phyloP scores from a whole-genome alignment of 1,284 basidiomycete genomes.

The Ustilago nuda region DNA sequence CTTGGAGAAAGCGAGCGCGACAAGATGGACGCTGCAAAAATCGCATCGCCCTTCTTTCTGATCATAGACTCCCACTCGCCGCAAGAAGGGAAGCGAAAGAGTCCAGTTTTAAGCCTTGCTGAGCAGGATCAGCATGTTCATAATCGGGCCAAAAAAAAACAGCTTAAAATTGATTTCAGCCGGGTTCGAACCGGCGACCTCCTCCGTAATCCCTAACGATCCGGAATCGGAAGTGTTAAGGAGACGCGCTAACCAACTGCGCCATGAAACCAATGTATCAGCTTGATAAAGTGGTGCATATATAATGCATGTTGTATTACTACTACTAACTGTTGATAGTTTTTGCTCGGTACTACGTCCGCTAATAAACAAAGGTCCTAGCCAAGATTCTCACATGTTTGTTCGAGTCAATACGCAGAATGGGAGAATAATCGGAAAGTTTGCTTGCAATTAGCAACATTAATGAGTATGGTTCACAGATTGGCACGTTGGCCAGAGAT shows the following conservation, averaged over 20 bases:
- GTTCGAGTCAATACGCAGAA: too few species aligned
- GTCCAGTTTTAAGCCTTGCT: background rate
- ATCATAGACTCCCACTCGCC: background rate
- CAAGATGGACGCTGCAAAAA: background rate
- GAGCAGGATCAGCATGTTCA: background rate
- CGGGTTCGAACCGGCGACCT: conserved; percentile 60
- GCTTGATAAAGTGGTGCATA: accelerated
- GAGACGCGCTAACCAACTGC: conserved; percentile 61
- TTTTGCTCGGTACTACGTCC: too few species aligned
- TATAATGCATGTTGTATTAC: too few species aligned
- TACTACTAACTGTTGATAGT: too few species aligned
- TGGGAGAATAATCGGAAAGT: too few species aligned
- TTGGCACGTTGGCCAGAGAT: conserved; percentile 9
- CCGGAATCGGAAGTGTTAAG: conserved; percentile 51
- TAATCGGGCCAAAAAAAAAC: conserved; percentile 11
- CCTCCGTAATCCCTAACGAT: conserved; percentile 56
- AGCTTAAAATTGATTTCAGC: conserved; percentile 47
- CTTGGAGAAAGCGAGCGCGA: background rate
- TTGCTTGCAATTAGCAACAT: too few species aligned
- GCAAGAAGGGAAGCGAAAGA: background rate
- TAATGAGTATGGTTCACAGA: conserved; percentile 4
- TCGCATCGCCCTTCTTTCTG: background rate
- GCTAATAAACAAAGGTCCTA: too few species aligned
- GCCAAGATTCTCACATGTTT: too few species aligned
- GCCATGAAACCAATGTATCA: conserved; percentile 19